Evolutionary conservation across 2,329 filamentous ascomycete species (phyloP), one percentile per base, ranked within the genome.

Genomic region (Colletotrichum eleusines): DNA sequence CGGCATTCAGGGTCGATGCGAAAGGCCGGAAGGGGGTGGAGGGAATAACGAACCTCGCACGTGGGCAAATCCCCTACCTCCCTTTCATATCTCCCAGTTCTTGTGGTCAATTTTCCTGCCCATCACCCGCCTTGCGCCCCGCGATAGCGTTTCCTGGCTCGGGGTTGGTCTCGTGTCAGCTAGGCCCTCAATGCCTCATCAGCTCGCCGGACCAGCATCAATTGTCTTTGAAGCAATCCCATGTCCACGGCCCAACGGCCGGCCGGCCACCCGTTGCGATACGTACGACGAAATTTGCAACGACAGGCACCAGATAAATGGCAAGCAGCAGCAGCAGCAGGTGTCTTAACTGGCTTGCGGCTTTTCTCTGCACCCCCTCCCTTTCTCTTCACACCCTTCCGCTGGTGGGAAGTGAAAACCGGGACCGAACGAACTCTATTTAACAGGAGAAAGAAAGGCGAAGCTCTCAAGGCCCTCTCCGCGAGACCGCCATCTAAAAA

Each of bases 11-110:
- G 57, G 26, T 46, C 31, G 40, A 23, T 46, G 31, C 18, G 57
- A 20, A 46, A 26, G 33, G 44, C 38, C 38, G n/a, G 53, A 16
- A 40, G 38, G 35, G 23, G 55, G 23, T 42, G 26, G 55, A 23
- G 20, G 55, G 35, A 33, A 60, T 54, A 54, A 54, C 54, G 62
- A 59, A 46, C 35, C 60, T 33, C 38, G 26, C 31, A 55, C 12
- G 68, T 68, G 68, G 63, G 63, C 58, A 46, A 48, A 38, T 68
- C 20, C 31, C 42, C 38, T 60, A 40, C 55, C 38, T 40, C 50
- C 23, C 48, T 16, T 46, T 1, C n/a, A n/a, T n/a, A n/a, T n/a
- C n/a, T n/a, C n/a, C n/a, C n/a, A n/a, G n/a, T n/a, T n/a, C n/a
- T n/a, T n/a, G n/a, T n/a, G n/a, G n/a, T n/a, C n/a, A n/a, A n/a